Base-by-base conservation (phyloP, 75 land plant species). In the Cupressus sempervirens region DNA sequence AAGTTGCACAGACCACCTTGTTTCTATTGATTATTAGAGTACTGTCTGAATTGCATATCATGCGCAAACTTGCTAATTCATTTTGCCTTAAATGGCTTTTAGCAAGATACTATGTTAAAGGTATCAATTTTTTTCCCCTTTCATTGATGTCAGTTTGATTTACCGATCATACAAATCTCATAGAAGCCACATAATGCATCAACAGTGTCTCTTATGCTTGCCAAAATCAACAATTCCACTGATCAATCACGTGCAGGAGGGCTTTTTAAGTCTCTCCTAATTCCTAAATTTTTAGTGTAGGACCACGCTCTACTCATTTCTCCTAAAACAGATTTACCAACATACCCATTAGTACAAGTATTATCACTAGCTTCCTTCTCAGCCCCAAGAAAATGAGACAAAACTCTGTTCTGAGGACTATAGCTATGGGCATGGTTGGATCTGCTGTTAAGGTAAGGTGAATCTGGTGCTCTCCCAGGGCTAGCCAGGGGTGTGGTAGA, bases 161-260 rank as follows among this genome's bases (percentile, higher is more conserved):
- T 0, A 79, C 14, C n/a, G 23, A 10, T 36, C 29, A 2, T 18
- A 77, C 23, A 43, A 10, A 79, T 26, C 23, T 29, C 14, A 12
- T 43, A 79, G 46, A 79, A 0, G 30, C 48, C 41, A 8, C 48
- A 77, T 23, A 43, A 79, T 10, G 32, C 50, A 30, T 45, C 81
- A 79, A 79, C 48, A 79, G 29, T 43, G 30, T 79, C 10, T 45
- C 46, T 26, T 79, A 79, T 12, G 45, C 13, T 40, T 26, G 81
- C 45, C 50, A 26, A 79, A 45, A 45, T 41, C 3, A n/a, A 23
- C 30, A 11, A 26, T 43, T 10, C 50, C 7, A 10, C 45, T 82
- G 4, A 76, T 91, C 87, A 92, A 65, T 92, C 91, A 14, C 92
- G 87, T 76, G 89, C 94, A 29, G 87, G 93, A 30, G 93, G 90